Conservation (phyloP, 1,284 basidiomycete species). For the Microbotryum saponariae region DNA sequence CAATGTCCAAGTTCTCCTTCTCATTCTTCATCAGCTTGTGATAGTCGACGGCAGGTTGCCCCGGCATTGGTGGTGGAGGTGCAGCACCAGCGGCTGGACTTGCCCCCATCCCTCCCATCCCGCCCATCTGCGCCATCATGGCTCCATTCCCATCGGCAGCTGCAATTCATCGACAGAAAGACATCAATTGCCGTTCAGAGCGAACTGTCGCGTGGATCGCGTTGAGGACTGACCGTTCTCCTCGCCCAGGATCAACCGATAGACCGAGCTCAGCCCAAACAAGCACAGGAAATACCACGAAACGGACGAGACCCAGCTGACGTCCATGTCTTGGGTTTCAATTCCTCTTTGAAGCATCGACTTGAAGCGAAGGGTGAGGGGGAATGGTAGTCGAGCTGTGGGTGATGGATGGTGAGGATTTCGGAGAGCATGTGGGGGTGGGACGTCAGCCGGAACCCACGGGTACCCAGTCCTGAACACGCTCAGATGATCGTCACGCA, state of each 20-base stretch:
- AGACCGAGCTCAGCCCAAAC: constrained; percentile 92
- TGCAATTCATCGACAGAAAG: constrained; percentile 37
- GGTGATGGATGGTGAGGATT: not conserved
- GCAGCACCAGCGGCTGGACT: no score
- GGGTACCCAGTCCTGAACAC: not conserved
- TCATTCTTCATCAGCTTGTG: constrained; percentile 86
- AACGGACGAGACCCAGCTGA: constrained; percentile 95
- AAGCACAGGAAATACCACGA: constrained; percentile 99
- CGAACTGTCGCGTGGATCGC: not conserved
- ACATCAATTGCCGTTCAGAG: not conserved
- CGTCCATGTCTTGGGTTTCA: constrained; percentile 92
- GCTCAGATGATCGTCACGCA: constrained; percentile 47
- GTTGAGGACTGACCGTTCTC: constrained; percentile 66
- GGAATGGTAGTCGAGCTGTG: constrained; percentile 94
- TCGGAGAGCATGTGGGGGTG: no score
- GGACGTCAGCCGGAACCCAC: no score
- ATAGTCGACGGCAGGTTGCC: constrained; percentile 59
- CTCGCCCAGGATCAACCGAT: constrained; percentile 82
- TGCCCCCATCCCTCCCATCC: constrained; percentile 9
- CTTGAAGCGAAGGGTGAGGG: constrained; percentile 93
- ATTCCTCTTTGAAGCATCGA: constrained; percentile 97
- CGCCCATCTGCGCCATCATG: constrained; percentile 21
- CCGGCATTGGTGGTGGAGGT: constrained; percentile 30
- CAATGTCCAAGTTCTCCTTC: constrained; percentile 82
- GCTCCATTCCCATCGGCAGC: constrained; percentile 60